Evolutionary conservation across 257 asterid genomes (phyloP).

Genomic region (Fraxinus pennsylvanica): DNA sequence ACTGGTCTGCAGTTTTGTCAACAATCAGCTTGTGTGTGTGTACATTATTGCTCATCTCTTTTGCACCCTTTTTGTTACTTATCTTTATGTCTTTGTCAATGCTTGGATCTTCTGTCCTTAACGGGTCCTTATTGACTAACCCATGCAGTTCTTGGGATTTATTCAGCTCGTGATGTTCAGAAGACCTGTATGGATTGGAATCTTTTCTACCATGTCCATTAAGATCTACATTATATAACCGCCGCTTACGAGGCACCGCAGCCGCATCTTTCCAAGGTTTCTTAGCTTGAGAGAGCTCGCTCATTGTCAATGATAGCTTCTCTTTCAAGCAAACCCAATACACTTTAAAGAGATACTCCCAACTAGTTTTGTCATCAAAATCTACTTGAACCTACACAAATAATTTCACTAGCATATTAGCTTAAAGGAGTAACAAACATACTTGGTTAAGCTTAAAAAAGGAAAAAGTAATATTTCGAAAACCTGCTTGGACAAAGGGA

Average conservation of each 20-base stretch:
- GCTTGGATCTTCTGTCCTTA: conserved; percentile 16
- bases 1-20: conserved; percentile 20
- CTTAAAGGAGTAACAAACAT: background rate
- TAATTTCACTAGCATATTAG: conserved; percentile 21
- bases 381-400: conserved; percentile 69
- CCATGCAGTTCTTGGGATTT: conserved; percentile 31
- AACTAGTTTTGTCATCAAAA: conserved; percentile 83
- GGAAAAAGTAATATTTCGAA: background rate
- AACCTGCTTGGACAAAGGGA: background rate
- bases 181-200: conserved; percentile 30
- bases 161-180: conserved; percentile 45
- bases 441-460: background rate
- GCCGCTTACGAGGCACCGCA: conserved; percentile 40
- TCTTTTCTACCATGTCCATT: conserved; percentile 35
- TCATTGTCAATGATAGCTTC: conserved; percentile 55
- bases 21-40: conserved; percentile 14
- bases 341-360: conserved; percentile 93
- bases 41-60: conserved; percentile 4
- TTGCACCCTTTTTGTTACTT: background rate
- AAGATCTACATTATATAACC: conserved; percentile 25
- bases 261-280: conserved; percentile 49
- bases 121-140: conserved; percentile 29
- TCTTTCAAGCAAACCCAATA: conserved; percentile 76
- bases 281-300: conserved; percentile 71
- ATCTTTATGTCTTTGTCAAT: conserved; percentile 23